These are phyloP conservation scores for Hortiboletus campestris DNA, from an alignment of 768 basidiomycete species.

Conservation along the genomic window DNA sequence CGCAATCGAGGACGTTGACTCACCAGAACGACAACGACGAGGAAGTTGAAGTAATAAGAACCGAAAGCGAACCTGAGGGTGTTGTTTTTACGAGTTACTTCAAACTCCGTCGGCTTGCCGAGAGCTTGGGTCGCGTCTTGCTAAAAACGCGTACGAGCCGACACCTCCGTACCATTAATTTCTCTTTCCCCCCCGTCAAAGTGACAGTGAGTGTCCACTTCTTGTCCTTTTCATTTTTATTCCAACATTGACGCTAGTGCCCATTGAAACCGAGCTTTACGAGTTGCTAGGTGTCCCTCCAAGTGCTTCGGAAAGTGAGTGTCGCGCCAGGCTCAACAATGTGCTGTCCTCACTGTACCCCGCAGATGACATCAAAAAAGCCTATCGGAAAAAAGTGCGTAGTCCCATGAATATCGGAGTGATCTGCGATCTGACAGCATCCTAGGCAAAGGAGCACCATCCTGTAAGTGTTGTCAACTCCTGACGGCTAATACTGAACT, in stretches of 20 bases:
- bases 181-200: slow-evolving; percentile 5
- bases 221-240: not conserved
- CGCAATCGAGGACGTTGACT: slow-evolving; percentile 13
- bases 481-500: not conserved
- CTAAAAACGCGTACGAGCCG: slow-evolving; percentile 26
- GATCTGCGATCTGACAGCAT: slow-evolving; percentile 15
- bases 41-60: not conserved
- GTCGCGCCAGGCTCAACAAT: not conserved
- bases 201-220: slow-evolving; percentile 28
- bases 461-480: slow-evolving; percentile 53
- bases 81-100: slow-evolving; percentile 7
- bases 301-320: slow-evolving; percentile 68
- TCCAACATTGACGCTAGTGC: slow-evolving; percentile 44
- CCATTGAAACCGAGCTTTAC: slow-evolving; percentile 79
- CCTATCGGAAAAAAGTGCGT: slow-evolving; percentile 87
- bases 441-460: slow-evolving; percentile 82
- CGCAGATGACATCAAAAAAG: slow-evolving; percentile 86
- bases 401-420: not conserved
- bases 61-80: not conserved
- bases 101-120: slow-evolving; percentile 35
- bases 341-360: slow-evolving; percentile 9
- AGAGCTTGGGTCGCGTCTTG: slow-evolving; percentile 26
- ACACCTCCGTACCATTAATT: not conserved
- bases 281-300: slow-evolving; percentile 77
- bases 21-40: slow-evolving; percentile 10